A percentile compares a stretch with the other conserved stretches of the same genome.
phyloP scores from a whole-genome alignment of 768 basidiomycete genomes.

The Calocera viscosa region DNA sequence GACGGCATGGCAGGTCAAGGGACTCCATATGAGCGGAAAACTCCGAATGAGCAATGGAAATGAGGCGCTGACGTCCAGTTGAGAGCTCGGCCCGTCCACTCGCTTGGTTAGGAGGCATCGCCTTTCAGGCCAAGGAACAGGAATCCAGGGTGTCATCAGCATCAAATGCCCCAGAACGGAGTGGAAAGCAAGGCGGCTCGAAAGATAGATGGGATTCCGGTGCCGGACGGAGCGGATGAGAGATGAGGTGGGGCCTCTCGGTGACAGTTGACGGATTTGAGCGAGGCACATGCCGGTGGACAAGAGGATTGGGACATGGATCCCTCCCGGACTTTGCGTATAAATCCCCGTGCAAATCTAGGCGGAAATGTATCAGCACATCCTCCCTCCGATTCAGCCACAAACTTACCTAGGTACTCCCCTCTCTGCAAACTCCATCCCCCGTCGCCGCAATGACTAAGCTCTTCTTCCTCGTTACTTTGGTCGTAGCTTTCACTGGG shows the following conservation, averaged over 20 bases:
- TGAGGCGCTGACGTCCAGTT: background rate
- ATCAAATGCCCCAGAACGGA: background rate
- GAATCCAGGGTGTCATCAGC: background rate
- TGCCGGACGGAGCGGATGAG: background rate
- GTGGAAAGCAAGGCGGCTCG: background rate
- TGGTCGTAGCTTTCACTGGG: background rate
- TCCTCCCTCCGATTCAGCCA: background rate
- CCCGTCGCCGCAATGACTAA: background rate
- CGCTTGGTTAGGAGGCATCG: background rate
- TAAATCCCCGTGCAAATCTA: background rate
- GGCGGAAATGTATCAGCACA: background rate
- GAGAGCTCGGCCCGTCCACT: background rate
- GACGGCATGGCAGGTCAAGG: background rate
- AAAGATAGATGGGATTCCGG: constrained; percentile 6
- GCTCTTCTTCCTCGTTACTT: background rate
- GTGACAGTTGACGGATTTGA: background rate
- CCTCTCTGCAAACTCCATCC: background rate
- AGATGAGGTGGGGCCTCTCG: background rate
- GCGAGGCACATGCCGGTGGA: background rate
- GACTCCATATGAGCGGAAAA: background rate
- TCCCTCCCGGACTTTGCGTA: background rate
- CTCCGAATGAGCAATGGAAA: background rate
- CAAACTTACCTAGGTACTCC: background rate
- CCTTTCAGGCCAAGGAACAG: background rate
- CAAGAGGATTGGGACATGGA: background rate